A percentile compares a stretch with the other conserved stretches of the same genome.
These are phyloP conservation scores for Letharia columbiana DNA, from an alignment of 495 filamentous ascomycete genomes.

Conservation along the genomic window DNA sequence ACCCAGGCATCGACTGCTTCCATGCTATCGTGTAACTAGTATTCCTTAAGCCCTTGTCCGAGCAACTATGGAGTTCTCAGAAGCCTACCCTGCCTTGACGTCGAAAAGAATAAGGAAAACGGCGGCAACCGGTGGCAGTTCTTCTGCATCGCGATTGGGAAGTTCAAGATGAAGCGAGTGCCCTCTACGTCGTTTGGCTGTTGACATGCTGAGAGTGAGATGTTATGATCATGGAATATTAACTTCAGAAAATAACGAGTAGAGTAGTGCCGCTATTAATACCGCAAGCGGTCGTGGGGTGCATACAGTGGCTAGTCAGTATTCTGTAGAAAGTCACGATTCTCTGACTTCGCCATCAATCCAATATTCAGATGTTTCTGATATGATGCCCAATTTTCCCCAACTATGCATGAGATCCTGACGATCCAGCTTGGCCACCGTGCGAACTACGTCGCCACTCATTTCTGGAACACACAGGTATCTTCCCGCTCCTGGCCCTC, in stretches of 20 bases:
- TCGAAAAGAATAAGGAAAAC: constrained; percentile 83
- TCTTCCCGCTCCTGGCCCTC: constrained; percentile 9
- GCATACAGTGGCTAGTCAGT: neutral
- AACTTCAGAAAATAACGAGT: too few relatives aligned
- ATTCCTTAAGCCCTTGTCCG: constrained; percentile 19
- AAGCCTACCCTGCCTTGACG: constrained; percentile 64
- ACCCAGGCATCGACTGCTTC: constrained; percentile 61
- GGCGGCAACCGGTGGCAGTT: constrained; percentile 68
- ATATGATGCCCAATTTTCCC: neutral
- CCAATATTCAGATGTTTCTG: neutral
- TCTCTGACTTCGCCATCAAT: neutral
- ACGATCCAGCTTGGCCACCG: constrained; percentile 88
- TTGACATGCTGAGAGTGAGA: constrained; percentile 8
- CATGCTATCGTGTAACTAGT: constrained; percentile 72
- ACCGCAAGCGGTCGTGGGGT: neutral
- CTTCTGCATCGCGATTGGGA: constrained; percentile 23
- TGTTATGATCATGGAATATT: neutral
- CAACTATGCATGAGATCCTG: constrained; percentile 85
- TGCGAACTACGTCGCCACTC: constrained; percentile 89
- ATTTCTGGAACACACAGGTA: constrained; percentile 97
- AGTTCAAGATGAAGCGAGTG: constrained; percentile 27
- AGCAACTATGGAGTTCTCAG: neutral
- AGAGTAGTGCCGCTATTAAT: neutral
- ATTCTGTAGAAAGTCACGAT: neutral
- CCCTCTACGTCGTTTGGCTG: constrained; percentile 20